These are phyloP conservation scores for Betula pendula DNA, from an alignment of 306 rosid genomes.

Conservation along the genomic window DNA sequence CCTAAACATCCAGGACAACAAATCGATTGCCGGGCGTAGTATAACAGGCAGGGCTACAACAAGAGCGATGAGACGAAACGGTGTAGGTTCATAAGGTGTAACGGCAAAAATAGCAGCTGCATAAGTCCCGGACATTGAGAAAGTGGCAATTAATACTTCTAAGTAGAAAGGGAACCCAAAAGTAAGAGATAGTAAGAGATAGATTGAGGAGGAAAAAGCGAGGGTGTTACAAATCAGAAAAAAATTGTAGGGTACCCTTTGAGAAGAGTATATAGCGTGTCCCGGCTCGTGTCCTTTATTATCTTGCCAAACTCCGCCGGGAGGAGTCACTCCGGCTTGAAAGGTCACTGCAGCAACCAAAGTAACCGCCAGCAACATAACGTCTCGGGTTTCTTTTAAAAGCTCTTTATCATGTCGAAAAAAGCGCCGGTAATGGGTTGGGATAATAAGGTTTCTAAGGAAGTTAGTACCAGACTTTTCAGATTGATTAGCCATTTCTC, in stretches of 20 bases:
- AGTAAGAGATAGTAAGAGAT: background rate
- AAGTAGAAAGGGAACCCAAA: background rate
- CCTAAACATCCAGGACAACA: no score
- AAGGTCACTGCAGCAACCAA: background rate
- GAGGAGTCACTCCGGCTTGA: background rate
- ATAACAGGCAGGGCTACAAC: background rate
- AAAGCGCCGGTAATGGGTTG: no score
- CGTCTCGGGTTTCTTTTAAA: background rate
- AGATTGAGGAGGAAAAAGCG: background rate
- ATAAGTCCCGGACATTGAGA: background rate
- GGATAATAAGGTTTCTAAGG: no score
- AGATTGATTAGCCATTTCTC: no score
- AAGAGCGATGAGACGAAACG: background rate
- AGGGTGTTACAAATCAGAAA: slow-evolving; percentile 2
- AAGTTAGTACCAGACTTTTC: no score
- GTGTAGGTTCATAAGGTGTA: background rate
- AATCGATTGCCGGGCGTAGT: no score
- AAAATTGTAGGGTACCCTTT: background rate
- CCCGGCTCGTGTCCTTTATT: no score
- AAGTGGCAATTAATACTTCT: background rate
- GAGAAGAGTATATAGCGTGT: background rate
- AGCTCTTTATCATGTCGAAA: no score
- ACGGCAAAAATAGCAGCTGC: background rate
- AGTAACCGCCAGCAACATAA: background rate
- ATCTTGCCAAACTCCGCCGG: background rate